Base-by-base conservation (phyloP, 768 basidiomycete genomes). In the Crucibulum laeve region DNA sequence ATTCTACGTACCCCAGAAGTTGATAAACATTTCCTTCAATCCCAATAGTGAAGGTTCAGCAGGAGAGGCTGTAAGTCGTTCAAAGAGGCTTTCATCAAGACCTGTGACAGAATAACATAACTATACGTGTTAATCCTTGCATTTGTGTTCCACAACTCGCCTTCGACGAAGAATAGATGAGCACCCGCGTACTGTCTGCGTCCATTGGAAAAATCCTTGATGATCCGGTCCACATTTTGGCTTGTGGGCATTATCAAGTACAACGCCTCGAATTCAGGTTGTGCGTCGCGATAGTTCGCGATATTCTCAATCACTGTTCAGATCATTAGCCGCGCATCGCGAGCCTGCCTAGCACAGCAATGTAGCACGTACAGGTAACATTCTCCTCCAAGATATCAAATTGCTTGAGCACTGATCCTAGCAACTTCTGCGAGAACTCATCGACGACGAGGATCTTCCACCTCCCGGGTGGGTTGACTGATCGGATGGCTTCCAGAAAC, bases 391-490 rank as follows among this genome's bases (percentile, higher is more conserved):
- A 65, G 44, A 98, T 88, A 61, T 99, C 95, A 54, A 89, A 92
- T 59, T 91, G 85, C 66, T 91, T 92, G 53, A 97, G 74, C 3
- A 94, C 91, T 6, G 87, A 80, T 48, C 83, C 78, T 36, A 99
- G 64, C 42, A 98, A 68, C 59, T 76, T 81, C 64, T 93, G 85
- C 19, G 93, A 85, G 65, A 90, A 80, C 51, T 93, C 91, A 62
- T 99, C 96, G 42, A 98, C 88, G 46, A 99, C 92, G 34, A 98
- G 80, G 53, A 96, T 87, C 79, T 99, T 99, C 96, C 96, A 99
- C 76, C 80, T 71, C 45, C 80, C 81, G 15, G 86, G 82, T 2
- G 94, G 90, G 57, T 86, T 81, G 37, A 91, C 90, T 35, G 89
- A 88, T 61, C 87, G 77, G 55, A 95, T 85, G 14, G 87, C 83